Percentiles rank a stretch among this genome's conserved stretches.
phyloP scores from a whole-genome alignment of 2,329 filamentous ascomycete species.

The Monilinia aucupariae region DNA sequence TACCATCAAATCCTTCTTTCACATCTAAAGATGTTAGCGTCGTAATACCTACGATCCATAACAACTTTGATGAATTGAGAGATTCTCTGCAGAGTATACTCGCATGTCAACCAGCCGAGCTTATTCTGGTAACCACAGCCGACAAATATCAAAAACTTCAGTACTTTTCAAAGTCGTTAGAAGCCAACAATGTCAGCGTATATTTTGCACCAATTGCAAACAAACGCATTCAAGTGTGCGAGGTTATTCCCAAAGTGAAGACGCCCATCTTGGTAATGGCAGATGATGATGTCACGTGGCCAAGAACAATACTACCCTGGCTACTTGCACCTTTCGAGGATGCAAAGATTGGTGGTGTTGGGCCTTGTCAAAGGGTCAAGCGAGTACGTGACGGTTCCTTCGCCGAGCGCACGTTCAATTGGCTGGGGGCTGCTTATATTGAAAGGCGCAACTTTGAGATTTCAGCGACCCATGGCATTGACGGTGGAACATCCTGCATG shows the following conservation, averaged over 20 bases:
- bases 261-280: constrained; percentile 87
- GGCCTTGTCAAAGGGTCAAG: constrained; percentile 83
- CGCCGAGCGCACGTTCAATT: constrained; percentile 69
- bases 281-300: constrained; percentile 95
- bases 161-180: constrained; percentile 57
- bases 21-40: constrained; percentile 79
- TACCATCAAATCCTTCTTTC: constrained; percentile 67
- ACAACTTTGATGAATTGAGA: constrained; percentile 75
- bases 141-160: constrained; percentile 67
- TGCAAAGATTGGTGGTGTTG: constrained; percentile 76
- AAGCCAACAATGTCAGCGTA: constrained; percentile 60
- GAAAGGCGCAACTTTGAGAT: constrained; percentile 95
- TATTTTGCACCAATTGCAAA: constrained; percentile 80
- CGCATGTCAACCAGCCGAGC: constrained; percentile 60
- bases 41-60: constrained; percentile 88
- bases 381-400: constrained; percentile 53
- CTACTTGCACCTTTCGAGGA: constrained; percentile 90
- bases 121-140: constrained; percentile 84
- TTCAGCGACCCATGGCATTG: constrained; percentile 88
- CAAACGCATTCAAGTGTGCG: constrained; percentile 89
- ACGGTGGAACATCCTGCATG: constrained; percentile 94
- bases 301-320: constrained; percentile 79
- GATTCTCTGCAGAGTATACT: constrained; percentile 75
- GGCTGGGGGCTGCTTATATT: constrained; percentile 86
- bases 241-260: constrained; percentile 77